Evolutionary conservation across 768 basidiomycete species (phyloP).

Genomic region (Psilocybe cyanescens): DNA sequence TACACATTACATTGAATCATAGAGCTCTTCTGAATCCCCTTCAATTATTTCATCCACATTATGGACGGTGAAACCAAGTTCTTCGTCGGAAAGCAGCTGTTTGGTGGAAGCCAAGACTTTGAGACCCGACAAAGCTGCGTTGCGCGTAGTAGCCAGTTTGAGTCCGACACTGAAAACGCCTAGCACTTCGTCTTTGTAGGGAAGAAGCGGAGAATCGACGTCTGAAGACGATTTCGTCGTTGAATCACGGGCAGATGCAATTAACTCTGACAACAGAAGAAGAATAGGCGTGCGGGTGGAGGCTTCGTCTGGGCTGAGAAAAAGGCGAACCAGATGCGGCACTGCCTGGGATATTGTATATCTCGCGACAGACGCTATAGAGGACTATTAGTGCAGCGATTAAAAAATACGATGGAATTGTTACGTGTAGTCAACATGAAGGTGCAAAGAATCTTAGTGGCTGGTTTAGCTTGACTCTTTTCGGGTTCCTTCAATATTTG

Average conservation of each 20-base stretch:
- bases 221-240: conserved; percentile 12
- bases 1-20: conserved; percentile 53
- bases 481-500: conserved; percentile 86
- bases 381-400: not conserved
- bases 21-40: conserved; percentile 50
- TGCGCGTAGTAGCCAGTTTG: conserved; percentile 51
- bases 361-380: conserved; percentile 65
- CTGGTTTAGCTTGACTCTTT: conserved; percentile 89
- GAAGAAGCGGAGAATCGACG: conserved; percentile 44
- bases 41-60: conserved; percentile 73
- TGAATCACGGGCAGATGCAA: conserved; percentile 56
- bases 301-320: conserved; percentile 71
- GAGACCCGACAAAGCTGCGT: conserved; percentile 67
- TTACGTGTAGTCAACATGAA: conserved; percentile 80
- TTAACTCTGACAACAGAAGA: conserved; percentile 66
- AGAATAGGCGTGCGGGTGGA: conserved; percentile 70
- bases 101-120: conserved; percentile 68
- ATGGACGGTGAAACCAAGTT: conserved; percentile 80
- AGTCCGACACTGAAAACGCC: conserved; percentile 65
- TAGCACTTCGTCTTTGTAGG: conserved; percentile 79
- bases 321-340: conserved; percentile 78
- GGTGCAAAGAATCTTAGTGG: conserved; percentile 80
- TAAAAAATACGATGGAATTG: conserved; percentile 25
- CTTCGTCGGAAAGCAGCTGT: conserved; percentile 66
- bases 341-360: conserved; percentile 71